Conservation (phyloP, 2,329 filamentous ascomycete genomes). For the Drechslerella dactyloides region DNA sequence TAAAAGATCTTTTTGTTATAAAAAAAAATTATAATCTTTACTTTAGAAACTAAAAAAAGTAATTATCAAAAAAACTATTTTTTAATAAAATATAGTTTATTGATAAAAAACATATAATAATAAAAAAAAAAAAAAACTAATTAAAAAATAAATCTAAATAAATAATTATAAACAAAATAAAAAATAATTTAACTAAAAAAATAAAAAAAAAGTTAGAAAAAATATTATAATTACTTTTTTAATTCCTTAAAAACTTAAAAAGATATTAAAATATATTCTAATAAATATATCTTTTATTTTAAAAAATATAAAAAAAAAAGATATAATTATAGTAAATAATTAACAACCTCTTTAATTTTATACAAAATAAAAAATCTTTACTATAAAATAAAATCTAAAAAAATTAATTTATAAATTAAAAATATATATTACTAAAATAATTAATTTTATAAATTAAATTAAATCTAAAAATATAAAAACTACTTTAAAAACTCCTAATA, state of each 20-base stretch:
- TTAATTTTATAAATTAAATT: not conserved
- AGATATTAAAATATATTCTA: constrained; percentile 2
- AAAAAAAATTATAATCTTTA: not conserved
- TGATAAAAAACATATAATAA: too few species aligned
- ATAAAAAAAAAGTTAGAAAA: not conserved
- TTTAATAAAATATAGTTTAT: too few species aligned
- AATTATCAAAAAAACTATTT: not conserved
- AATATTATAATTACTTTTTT: constrained; percentile 6
- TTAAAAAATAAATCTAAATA: not conserved
- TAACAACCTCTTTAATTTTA: not conserved
- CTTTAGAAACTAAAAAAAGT: not conserved
- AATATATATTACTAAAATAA: constrained; percentile 1
- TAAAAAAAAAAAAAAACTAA: too few species aligned
- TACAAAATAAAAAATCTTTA: not conserved
- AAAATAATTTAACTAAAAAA: constrained; percentile 11
- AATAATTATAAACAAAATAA: constrained; percentile 13
- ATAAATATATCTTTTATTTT: constrained; percentile 1
- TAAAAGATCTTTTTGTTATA: not conserved
- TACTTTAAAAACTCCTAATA: not conserved
- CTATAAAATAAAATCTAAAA: not conserved
- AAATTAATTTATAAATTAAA: not conserved
- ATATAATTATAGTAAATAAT: not conserved
- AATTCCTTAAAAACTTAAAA: not conserved
- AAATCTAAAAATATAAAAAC: constrained; percentile 3
- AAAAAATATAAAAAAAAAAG: constrained; percentile 9